Conservation (phyloP, 805 yeast species). For the Candida anglica region DNA sequence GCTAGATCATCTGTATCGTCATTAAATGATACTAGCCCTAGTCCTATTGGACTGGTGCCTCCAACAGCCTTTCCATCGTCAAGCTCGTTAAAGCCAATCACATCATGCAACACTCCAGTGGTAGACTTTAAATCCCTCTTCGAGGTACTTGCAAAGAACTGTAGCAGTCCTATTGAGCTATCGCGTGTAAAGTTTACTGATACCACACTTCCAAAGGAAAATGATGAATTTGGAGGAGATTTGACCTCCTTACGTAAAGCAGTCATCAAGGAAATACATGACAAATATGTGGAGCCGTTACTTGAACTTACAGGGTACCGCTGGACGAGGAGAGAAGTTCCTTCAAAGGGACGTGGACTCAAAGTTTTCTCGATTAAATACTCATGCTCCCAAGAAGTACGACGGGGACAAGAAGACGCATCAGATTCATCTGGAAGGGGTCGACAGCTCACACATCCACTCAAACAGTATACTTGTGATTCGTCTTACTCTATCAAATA, state of each 20-base stretch:
- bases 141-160: constrained; percentile 2
- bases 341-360: constrained; percentile 13
- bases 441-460: constrained; percentile 12
- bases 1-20: background rate
- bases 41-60: too few relatives aligned
- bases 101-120: too few relatives aligned
- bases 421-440: background rate
- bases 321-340: constrained; percentile 15
- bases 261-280: constrained; percentile 9
- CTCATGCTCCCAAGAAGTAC: constrained; percentile 12
- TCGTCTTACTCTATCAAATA: constrained; percentile 12
- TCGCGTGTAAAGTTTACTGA: constrained; percentile 5
- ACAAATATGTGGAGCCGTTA: constrained; percentile 12
- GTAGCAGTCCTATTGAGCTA: constrained; percentile 1
- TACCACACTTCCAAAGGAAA: constrained; percentile 3
- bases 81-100: too few relatives aligned
- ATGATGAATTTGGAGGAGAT: background rate
- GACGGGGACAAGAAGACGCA: background rate
- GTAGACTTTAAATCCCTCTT: too few relatives aligned
- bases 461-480: constrained; percentile 13
- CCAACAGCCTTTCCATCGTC: too few relatives aligned
- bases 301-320: constrained; percentile 11
- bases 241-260: constrained; percentile 4
- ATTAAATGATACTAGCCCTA: background rate
- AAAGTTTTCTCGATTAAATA: constrained; percentile 14